Percentiles rank a stretch among this genome's conserved stretches.
Conservation (phyloP, 805 yeast species). For the Teunomyces lycoperdinae region DNA sequence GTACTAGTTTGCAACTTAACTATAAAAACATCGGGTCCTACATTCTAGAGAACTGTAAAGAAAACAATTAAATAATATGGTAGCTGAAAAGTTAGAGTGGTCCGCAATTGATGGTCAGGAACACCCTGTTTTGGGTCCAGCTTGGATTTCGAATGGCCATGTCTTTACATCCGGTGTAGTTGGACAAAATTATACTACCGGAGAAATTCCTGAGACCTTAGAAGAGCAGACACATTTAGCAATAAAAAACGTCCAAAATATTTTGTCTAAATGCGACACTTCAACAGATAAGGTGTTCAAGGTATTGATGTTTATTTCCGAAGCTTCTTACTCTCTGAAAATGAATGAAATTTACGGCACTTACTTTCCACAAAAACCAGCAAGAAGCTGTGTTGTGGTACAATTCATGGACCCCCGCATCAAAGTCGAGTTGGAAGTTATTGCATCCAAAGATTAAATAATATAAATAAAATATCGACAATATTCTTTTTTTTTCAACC, state of each 20-base stretch:
- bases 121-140: conserved; percentile 29
- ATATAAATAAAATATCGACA: neutral
- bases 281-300: conserved; percentile 46
- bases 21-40: neutral
- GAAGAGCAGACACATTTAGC: conserved; percentile 47
- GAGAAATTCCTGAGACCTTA: conserved; percentile 40
- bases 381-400: conserved; percentile 52
- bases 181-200: conserved; percentile 33
- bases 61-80: conserved; percentile 2
- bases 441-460: conserved; percentile 33
- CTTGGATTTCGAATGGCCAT: conserved; percentile 24
- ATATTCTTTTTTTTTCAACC: neutral
- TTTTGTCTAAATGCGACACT: conserved; percentile 45
- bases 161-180: conserved; percentile 19
- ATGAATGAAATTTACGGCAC: conserved; percentile 47
- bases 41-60: neutral
- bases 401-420: conserved; percentile 49
- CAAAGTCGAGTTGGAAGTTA: conserved; percentile 51
- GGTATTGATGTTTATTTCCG: conserved; percentile 47
- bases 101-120: conserved; percentile 28
- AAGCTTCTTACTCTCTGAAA: conserved; percentile 38
- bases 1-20: neutral
- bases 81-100: conserved; percentile 17
- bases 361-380: conserved; percentile 48
- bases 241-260: conserved; percentile 39